Evolutionary conservation across 495 filamentous ascomycete species (phyloP).

Genomic region (Podospora comata): DNA sequence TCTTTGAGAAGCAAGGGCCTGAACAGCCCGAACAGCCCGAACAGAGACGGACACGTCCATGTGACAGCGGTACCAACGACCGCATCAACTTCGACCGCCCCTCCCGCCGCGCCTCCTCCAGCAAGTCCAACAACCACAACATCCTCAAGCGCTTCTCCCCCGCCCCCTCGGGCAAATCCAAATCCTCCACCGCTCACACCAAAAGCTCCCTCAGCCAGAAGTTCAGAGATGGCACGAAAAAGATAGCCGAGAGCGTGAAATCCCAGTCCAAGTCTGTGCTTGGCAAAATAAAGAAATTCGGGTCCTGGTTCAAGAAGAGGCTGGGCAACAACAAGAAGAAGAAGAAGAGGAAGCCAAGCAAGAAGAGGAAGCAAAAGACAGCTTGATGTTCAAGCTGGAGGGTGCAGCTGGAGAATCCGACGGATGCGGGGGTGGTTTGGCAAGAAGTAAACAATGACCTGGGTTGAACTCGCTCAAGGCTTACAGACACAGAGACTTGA

Average conservation of each 20-base stretch:
- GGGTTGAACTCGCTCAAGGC: background rate
- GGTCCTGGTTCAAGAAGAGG: background rate
- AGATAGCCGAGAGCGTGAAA: background rate
- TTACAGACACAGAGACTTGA: background rate
- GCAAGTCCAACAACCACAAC: background rate
- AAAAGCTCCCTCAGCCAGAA: background rate
- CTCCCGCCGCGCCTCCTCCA: background rate
- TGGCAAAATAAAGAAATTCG: background rate
- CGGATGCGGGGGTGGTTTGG: background rate
- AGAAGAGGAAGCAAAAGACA: background rate
- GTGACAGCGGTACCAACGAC: background rate
- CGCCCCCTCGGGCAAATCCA: background rate
- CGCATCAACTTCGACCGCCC: background rate
- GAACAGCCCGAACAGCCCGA: no score
- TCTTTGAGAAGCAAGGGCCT: no score
- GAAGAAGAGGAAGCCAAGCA: background rate
- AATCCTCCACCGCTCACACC: background rate
- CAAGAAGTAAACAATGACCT: background rate
- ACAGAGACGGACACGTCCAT: background rate
- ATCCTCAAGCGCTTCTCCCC: background rate
- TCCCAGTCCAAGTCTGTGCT: background rate
- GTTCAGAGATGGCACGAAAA: background rate
- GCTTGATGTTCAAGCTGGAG: background rate
- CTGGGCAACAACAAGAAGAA: background rate
- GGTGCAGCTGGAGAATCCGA: conserved; percentile 3